Conservation (phyloP, 2,329 filamentous ascomycete genomes). For the Aureobasidium sp. region DNA sequence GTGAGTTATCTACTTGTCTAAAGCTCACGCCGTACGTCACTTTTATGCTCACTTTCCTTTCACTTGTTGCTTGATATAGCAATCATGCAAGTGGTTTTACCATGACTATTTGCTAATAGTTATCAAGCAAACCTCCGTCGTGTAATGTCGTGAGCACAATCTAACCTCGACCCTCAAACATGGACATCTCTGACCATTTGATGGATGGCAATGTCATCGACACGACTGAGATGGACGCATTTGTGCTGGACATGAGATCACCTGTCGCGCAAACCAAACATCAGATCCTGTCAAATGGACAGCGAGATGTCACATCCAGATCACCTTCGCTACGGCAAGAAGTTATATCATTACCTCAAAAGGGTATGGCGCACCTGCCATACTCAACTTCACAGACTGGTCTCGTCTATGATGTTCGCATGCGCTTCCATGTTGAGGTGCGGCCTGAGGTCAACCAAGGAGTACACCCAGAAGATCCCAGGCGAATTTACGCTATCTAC, state of each 20-base stretch:
- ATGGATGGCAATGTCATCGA: slow-evolving; percentile 10
- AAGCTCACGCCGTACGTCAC: not conserved
- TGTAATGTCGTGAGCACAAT: not conserved
- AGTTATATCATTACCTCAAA: not conserved
- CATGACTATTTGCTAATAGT: not conserved
- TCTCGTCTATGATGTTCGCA: slow-evolving; percentile 74
- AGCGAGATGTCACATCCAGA: not conserved
- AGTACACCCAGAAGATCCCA: slow-evolving; percentile 89
- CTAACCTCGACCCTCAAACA: not conserved
- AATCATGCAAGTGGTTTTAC: not conserved
- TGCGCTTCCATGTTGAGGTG: slow-evolving; percentile 87
- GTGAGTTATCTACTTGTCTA: no score
- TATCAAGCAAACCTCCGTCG: not conserved
- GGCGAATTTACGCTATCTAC: slow-evolving; percentile 89
- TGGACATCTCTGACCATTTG: slow-evolving; percentile 3
- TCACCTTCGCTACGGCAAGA: slow-evolving; percentile 11
- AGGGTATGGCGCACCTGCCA: slow-evolving; percentile 31
- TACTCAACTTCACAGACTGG: slow-evolving; percentile 37
- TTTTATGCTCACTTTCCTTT: not conserved
- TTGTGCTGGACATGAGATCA: not conserved
- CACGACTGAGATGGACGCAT: slow-evolving; percentile 6
- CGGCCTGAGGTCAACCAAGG: slow-evolving; percentile 47
- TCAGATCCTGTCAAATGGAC: not conserved
- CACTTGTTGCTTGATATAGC: not conserved
- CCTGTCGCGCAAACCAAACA: not conserved